Evolutionary conservation across 345 rosid genomes (phyloP).

Genomic region (Salix exigua): DNA sequence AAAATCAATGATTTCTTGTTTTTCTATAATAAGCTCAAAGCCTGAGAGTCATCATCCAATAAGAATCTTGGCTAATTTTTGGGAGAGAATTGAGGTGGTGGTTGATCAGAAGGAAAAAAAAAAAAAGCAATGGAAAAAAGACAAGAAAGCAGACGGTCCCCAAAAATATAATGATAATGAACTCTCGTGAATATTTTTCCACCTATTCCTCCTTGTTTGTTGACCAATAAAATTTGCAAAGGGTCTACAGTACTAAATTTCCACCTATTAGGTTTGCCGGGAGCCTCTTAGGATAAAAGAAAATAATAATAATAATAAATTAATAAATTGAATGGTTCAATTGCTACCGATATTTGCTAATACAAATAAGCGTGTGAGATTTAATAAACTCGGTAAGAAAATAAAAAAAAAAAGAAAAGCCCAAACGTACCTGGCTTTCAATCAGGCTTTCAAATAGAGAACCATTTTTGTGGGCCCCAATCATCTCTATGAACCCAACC

Average conservation of each 20-base stretch:
- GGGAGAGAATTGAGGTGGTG: background rate
- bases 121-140: background rate
- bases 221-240: background rate
- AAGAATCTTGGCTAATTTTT: background rate
- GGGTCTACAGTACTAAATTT: background rate
- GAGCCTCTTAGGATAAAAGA: no score
- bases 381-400: background rate
- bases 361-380: no score
- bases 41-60: background rate
- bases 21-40: background rate
- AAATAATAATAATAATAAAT: no score
- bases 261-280: background rate
- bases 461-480: constrained; percentile 54
- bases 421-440: constrained; percentile 43
- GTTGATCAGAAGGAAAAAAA: no score
- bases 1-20: background rate
- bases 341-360: no score
- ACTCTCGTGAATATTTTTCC: no score
- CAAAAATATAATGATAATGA: background rate
- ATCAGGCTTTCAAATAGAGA: constrained; percentile 57
- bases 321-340: no score
- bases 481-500: constrained; percentile 38
- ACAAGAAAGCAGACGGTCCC: background rate
- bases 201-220: background rate
- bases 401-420: background rate